Evolutionary conservation across 1,284 basidiomycete genomes (phyloP).

Genomic region (Athelia sp.): DNA sequence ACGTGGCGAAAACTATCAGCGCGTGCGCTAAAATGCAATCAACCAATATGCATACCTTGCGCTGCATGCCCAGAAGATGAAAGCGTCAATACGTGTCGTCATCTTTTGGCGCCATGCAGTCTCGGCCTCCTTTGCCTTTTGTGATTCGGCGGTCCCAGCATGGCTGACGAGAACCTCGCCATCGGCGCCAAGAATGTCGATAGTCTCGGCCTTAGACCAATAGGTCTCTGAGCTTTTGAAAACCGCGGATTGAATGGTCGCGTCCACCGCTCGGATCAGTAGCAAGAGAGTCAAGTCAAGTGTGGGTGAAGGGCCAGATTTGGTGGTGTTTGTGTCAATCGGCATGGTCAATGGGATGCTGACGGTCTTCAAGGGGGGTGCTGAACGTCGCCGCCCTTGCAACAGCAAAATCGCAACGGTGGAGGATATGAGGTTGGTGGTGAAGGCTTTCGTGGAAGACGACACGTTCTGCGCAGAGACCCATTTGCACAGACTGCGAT

Average conservation of each 20-base stretch:
- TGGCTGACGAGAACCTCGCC: not conserved
- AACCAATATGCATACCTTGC: constrained; percentile 51
- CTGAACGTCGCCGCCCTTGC: constrained; percentile 32
- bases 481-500: not conserved
- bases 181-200: not conserved
- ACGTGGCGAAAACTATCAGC: constrained; percentile 6
- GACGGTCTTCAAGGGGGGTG: constrained; percentile 7
- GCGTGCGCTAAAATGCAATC: constrained; percentile 1
- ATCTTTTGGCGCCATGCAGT: constrained; percentile 21
- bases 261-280: constrained; percentile 66
- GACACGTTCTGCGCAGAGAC: not conserved
- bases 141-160: constrained; percentile 2
- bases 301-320: constrained; percentile 41
- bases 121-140: constrained; percentile 12
- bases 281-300: constrained; percentile 65
- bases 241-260: constrained; percentile 47
- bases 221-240: constrained; percentile 22
- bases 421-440: constrained; percentile 55
- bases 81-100: constrained; percentile 52
- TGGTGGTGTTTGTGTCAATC: constrained; percentile 11
- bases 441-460: constrained; percentile 44
- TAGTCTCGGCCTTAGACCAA: not conserved
- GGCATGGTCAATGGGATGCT: constrained; percentile 13
- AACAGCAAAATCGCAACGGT: constrained; percentile 50
- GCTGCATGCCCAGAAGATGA: constrained; percentile 71